These are phyloP conservation scores for Chondrostereum purpureum DNA, from an alignment of 1,284 basidiomycete species.

Conservation along the genomic window DNA sequence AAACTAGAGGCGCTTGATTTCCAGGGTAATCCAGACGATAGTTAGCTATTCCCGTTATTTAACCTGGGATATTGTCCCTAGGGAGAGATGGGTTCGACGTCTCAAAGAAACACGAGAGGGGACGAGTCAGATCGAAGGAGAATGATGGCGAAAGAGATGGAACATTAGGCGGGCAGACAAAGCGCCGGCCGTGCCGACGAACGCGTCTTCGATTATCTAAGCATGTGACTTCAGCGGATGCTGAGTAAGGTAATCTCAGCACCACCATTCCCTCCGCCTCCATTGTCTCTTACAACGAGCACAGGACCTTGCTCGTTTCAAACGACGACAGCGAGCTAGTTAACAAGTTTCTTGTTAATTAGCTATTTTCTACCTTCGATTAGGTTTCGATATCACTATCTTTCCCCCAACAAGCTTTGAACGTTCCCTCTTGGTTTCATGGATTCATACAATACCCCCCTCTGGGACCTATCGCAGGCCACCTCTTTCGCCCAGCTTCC, in stretches of 20 bases:
- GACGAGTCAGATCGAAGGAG: background rate
- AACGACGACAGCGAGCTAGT: background rate
- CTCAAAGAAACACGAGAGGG: no score
- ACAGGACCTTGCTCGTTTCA: background rate
- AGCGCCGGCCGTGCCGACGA: background rate
- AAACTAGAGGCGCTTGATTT: no score
- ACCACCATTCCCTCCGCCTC: background rate
- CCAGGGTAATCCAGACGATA: no score
- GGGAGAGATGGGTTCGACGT: no score
- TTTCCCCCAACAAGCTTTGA: no score
- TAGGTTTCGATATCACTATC: conserved; percentile 12
- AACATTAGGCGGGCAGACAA: background rate
- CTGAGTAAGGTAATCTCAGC: background rate
- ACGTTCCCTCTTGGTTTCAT: no score
- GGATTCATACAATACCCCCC: conserved; percentile 37
- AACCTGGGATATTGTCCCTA: no score
- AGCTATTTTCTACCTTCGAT: conserved; percentile 3
- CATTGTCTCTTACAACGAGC: background rate
- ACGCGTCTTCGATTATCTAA: background rate
- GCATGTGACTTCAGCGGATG: background rate
- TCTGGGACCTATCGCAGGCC: conserved; percentile 65
- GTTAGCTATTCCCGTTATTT: no score
- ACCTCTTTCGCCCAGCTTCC: conserved; percentile 58
- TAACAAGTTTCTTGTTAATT: no score
- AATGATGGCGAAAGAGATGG: background rate